phyloP scores from a whole-genome alignment of 176 grass and related monocot genomes.

The Triticum timopheevii region DNA sequence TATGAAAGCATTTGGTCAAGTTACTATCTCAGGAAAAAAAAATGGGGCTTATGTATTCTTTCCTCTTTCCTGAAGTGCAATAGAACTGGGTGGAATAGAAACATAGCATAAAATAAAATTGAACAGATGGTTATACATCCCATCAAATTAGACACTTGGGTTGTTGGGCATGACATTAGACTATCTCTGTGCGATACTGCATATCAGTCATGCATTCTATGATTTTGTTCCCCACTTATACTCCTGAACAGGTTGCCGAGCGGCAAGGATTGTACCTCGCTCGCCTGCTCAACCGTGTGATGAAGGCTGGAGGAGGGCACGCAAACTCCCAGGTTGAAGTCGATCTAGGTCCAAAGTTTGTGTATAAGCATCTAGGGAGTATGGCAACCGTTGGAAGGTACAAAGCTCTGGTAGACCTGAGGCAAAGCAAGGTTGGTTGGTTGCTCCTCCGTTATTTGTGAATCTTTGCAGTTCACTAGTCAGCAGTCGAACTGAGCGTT shows the following conservation, averaged over 20 bases:
- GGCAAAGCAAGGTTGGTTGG: constrained; percentile 86
- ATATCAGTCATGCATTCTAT: neutral
- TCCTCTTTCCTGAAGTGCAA: neutral
- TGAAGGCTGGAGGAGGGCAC: constrained; percentile 73
- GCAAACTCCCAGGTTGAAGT: constrained; percentile 50
- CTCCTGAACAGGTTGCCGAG: constrained; percentile 74
- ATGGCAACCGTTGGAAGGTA: constrained; percentile 95
- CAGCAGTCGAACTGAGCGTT: neutral
- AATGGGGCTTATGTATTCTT: neutral
- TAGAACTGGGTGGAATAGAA: neutral
- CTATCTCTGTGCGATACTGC: neutral
- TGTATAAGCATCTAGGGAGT: constrained; percentile 89
- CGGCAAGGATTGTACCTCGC: constrained; percentile 86
- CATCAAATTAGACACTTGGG: neutral
- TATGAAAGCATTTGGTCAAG: constrained; percentile 3
- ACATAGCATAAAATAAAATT: neutral
- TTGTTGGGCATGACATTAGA: neutral
- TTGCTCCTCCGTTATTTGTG: constrained; percentile 2
- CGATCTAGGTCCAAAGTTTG: constrained; percentile 72
- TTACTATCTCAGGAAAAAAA: neutral
- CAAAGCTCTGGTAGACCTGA: constrained; percentile 92
- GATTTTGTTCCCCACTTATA: neutral
- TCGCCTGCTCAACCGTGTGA: constrained; percentile 49
- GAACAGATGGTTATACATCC: neutral
- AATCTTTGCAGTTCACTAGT: neutral